Evolutionary conservation across 1,284 basidiomycete genomes (phyloP).

Genomic region (Somion occarium): DNA sequence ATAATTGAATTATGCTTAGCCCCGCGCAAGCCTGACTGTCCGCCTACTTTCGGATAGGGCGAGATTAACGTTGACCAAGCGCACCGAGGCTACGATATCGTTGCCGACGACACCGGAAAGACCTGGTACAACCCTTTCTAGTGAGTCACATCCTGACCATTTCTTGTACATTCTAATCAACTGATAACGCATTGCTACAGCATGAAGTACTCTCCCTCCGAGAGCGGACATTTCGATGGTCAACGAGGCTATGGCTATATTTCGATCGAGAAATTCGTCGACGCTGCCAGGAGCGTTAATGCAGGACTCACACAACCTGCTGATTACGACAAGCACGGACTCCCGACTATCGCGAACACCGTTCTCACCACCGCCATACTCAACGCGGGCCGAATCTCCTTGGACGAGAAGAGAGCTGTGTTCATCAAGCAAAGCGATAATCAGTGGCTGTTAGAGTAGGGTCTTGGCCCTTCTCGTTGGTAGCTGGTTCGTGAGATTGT

Average conservation of each 20-base stretch:
- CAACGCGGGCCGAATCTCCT: conserved; percentile 82
- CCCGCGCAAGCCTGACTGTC: conserved; percentile 2
- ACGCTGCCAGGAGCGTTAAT: conserved; percentile 75
- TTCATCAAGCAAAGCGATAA: conserved; percentile 60
- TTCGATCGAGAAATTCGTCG: conserved; percentile 90
- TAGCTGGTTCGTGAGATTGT: no score
- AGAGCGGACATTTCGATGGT: conserved; percentile 88
- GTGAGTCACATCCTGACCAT: conserved; percentile 36
- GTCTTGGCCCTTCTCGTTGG: no score
- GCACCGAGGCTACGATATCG: conserved; percentile 87
- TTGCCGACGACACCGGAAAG: conserved; percentile 80
- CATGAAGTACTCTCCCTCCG: conserved; percentile 92
- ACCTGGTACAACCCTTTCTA: conserved; percentile 89
- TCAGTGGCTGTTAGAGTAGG: conserved; percentile 69
- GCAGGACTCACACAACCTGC: conserved; percentile 56
- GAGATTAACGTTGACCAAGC: conserved; percentile 92
- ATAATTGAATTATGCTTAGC: neutral
- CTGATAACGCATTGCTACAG: conserved; percentile 30
- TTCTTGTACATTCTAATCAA: neutral
- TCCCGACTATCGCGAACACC: conserved; percentile 87
- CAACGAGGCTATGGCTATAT: conserved; percentile 90
- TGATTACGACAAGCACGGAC: conserved; percentile 75
- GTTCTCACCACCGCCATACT: conserved; percentile 90
- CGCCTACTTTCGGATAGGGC: conserved; percentile 42
- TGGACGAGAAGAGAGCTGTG: conserved; percentile 84